Evolutionary conservation across 1,139 yeast genomes (phyloP).

Genomic region (Starmera stellimalicola): DNA sequence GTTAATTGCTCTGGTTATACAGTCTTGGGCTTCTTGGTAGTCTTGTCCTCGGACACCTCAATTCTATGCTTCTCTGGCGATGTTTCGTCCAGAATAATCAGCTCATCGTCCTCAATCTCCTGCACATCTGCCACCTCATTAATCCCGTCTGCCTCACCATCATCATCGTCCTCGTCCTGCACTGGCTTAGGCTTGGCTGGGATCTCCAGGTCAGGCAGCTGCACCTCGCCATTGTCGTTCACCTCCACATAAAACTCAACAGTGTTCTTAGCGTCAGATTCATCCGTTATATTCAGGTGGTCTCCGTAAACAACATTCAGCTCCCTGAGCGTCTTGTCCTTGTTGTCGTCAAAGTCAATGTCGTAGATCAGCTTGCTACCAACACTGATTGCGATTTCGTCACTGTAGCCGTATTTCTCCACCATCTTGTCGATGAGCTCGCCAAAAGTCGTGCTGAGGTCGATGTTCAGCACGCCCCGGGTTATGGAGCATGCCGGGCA

Average conservation of each 20-base stretch:
- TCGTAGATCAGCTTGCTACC: conserved; percentile 67
- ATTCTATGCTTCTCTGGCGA: conserved; percentile 14
- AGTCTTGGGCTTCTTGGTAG: conserved; percentile 11
- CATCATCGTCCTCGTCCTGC: conserved; percentile 13
- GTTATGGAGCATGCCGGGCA: conserved; percentile 71
- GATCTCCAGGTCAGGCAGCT: conserved; percentile 23
- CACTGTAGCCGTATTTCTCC: conserved; percentile 45
- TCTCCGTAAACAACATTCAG: conserved; percentile 54
- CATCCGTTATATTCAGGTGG: conserved; percentile 67
- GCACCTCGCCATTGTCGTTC: conserved; percentile 12
- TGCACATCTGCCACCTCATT: conserved; percentile 16
- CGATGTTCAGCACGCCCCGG: conserved; percentile 37
- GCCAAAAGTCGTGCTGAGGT: conserved; percentile 24
- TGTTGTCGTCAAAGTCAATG: conserved; percentile 79
- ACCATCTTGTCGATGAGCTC: conserved; percentile 38
- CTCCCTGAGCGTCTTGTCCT: conserved; percentile 36
- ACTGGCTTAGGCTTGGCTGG: conserved; percentile 20
- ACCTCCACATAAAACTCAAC: conserved; percentile 55
- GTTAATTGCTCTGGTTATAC: too few species aligned
- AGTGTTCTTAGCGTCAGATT: conserved; percentile 57
- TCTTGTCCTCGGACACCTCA: conserved; percentile 3
- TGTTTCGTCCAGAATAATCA: conserved; percentile 8
- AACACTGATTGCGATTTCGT: conserved; percentile 58
- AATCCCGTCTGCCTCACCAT: conserved; percentile 16
- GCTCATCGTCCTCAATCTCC: conserved; percentile 17